Percentiles rank a stretch among this genome's conserved stretches.
Evolutionary conservation across 805 yeast genomes (phyloP).

Genomic region (Metschnikowia matae): DNA sequence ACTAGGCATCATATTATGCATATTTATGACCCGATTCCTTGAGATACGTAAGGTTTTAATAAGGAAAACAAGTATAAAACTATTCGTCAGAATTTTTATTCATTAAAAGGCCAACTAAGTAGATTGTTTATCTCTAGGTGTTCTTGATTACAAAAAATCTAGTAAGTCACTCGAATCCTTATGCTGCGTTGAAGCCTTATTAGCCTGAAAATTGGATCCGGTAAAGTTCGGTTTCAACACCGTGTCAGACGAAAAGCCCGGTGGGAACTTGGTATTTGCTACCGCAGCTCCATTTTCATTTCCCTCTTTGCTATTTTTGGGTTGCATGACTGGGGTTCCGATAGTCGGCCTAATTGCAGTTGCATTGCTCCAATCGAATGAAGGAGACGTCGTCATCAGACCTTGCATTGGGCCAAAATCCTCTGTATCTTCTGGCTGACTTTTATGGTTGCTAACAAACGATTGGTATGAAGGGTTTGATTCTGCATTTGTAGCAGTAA

Average conservation of each 20-base stretch:
- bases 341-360: neutral
- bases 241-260: constrained; percentile 28
- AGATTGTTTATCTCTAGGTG: neutral
- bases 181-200: neutral
- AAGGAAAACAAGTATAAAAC: neutral
- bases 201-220: neutral
- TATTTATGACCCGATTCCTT: neutral
- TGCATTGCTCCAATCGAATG: neutral
- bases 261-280: constrained; percentile 23
- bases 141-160: neutral
- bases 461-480: neutral
- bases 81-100: neutral
- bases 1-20: constrained; percentile 39
- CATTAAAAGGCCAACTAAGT: neutral
- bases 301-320: neutral
- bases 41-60: neutral
- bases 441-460: neutral
- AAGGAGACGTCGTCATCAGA: neutral
- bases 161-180: neutral
- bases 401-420: neutral
- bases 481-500: constrained; percentile 11
- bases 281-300: neutral
- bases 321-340: neutral
- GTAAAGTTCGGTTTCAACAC: constrained; percentile 25
- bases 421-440: neutral